phyloP scores from a whole-genome alignment of 768 basidiomycete genomes.

The Mrakia hoshinonis region DNA sequence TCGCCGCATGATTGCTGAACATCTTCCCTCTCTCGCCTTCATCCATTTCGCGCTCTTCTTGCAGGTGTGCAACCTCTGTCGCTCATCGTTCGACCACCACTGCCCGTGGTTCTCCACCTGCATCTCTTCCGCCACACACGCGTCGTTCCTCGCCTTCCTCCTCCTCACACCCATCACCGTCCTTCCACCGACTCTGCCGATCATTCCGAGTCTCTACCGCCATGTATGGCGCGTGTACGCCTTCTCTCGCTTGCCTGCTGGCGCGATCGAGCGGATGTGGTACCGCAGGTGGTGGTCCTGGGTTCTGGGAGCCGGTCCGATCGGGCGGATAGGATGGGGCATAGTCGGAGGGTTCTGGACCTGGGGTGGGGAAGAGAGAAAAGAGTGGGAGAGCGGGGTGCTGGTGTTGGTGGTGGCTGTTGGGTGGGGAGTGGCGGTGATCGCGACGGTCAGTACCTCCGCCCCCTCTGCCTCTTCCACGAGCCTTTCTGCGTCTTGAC shows the following conservation, averaged over 20 bases:
- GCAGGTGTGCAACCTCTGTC: conserved; percentile 35
- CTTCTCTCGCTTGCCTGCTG: not conserved
- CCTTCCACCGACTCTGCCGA: conserved; percentile 28
- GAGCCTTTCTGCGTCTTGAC: not conserved
- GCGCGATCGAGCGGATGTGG: not conserved
- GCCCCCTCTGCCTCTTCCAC: not conserved
- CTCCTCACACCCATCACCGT: conserved; percentile 35
- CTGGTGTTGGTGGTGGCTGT: not conserved
- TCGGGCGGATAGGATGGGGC: conserved; percentile 9
- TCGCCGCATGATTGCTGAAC: not conserved
- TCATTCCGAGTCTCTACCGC: not conserved
- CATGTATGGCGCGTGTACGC: not conserved
- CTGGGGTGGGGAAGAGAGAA: not conserved
- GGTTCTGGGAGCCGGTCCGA: conserved; percentile 7
- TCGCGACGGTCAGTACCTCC: conserved; percentile 5
- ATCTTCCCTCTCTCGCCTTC: not conserved
- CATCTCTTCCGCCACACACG: conserved; percentile 37
- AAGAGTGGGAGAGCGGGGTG: conserved; percentile 8
- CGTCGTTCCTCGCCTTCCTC: conserved; percentile 36
- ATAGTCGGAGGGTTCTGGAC: not conserved
- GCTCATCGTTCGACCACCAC: conserved; percentile 42
- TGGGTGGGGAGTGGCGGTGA: conserved; percentile 1
- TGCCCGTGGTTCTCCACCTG: conserved; percentile 38
- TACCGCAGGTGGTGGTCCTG: conserved; percentile 9
- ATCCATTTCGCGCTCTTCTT: not conserved